phyloP scores from a whole-genome alignment of 495 filamentous ascomycete species.

The Chaetomium tenue region DNA sequence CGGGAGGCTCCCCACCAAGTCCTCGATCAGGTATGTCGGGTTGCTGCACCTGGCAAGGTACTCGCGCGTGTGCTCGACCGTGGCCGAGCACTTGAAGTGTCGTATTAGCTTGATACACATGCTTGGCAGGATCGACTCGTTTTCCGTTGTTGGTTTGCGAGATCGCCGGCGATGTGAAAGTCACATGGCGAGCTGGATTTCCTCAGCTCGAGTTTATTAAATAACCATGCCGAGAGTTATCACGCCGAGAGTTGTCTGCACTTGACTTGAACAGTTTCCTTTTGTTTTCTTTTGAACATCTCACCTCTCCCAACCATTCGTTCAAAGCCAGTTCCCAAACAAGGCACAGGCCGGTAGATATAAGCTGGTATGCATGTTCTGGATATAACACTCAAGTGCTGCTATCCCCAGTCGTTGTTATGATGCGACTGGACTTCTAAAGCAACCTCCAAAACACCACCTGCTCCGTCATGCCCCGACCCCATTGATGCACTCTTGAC shows the following conservation, averaged over 20 bases:
- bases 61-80: neutral
- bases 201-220: no score
- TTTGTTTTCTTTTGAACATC: neutral
- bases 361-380: neutral
- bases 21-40: neutral
- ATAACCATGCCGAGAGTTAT: neutral
- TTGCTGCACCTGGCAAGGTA: conserved; percentile 1
- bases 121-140: neutral
- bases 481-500: neutral
- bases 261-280: neutral
- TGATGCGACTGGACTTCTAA: neutral
- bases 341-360: neutral
- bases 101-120: conserved; percentile 8
- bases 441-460: neutral
- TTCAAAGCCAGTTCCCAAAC: neutral
- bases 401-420: neutral
- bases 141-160: neutral
- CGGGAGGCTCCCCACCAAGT: neutral
- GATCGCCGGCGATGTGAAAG: neutral
- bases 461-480: neutral
- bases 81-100: neutral
- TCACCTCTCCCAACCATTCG: neutral
- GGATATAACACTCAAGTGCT: neutral
- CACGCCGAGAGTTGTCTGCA: neutral
- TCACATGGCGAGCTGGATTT: neutral